A percentile compares a stretch with the other conserved stretches of the same genome.
Evolutionary conservation across 208 protist genomes (phyloP).

Genomic region (Crithidia sp.): DNA sequence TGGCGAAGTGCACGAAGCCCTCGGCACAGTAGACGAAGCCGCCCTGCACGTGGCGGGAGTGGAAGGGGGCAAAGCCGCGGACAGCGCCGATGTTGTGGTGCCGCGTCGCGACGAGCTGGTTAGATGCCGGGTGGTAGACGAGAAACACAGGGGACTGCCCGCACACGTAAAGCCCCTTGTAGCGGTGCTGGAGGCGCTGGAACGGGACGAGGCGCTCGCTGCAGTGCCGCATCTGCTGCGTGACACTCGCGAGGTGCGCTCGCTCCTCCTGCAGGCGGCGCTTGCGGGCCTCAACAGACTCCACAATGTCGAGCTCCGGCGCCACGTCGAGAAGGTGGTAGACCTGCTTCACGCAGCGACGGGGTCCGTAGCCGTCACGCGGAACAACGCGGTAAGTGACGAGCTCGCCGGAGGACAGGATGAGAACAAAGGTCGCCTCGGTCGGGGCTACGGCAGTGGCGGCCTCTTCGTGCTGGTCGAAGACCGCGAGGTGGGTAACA

Average conservation of each 20-base stretch:
- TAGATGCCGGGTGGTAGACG: conserved; percentile 51
- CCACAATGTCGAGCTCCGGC: conserved; percentile 71
- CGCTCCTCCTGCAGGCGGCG: conserved; percentile 62
- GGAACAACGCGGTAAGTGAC: conserved; percentile 65
- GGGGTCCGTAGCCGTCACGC: conserved; percentile 43
- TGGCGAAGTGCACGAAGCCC: conserved; percentile 81
- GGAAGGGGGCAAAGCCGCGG: conserved; percentile 79
- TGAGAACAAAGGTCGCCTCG: conserved; percentile 50
- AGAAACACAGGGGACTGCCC: conserved; percentile 86
- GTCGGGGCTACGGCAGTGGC: conserved; percentile 20
- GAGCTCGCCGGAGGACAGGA: conserved; percentile 78
- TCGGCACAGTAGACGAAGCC: conserved; percentile 86
- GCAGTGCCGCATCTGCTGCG: conserved; percentile 62
- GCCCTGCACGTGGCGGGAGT: conserved; percentile 43
- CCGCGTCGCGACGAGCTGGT: conserved; percentile 62
- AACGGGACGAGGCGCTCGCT: conserved; percentile 76
- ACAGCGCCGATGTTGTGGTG: conserved; percentile 67
- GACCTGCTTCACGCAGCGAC: conserved; percentile 72
- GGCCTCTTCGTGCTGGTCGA: conserved; percentile 34
- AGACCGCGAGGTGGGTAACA: conserved; percentile 66
- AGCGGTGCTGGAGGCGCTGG: conserved; percentile 34
- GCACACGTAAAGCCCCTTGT: conserved; percentile 82
- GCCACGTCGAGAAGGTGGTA: conserved; percentile 81
- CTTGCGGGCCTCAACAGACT: conserved; percentile 81
- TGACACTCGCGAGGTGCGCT: conserved; percentile 58